Evolutionary conservation across 352 stramenopile genomes (phyloP), one percentile per base, ranked within the genome.

Genomic region (Globisporangium rhizosaccharum): DNA sequence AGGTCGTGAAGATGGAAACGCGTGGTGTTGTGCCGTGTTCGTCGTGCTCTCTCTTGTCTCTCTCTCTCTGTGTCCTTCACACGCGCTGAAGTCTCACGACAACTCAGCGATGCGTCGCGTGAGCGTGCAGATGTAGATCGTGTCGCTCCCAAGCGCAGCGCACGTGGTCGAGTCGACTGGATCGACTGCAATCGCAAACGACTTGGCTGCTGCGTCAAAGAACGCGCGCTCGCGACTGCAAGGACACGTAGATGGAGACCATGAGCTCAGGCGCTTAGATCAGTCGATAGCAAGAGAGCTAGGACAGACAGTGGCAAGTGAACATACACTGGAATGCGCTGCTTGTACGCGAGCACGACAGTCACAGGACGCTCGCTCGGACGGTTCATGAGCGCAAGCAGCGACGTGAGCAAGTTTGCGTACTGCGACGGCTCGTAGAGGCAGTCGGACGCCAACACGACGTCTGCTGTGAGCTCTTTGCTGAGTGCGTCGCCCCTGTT

Each of bases 331-430:
- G 66, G 65, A 30, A 90, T 55, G 7, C 82, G 75, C 51, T 88
- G 82, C 65, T 92, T 92, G 71, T 88, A 92, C 10, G 77, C 79
- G 44, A 92, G 44, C 44, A 49, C 56, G 15, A 82, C 68, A n/a
- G 86, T 66, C 1, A 61, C 39, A 3, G 49, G 28, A 53, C 28
- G 2, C 17, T 28, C 25, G 10, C 53, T 17, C 49, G 18, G 20
- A 51, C 20, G 23, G 36, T 12, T 51, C 11, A 71, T 80, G 15
- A 90, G 53, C 7, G 67, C 62, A 8, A 72, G 25, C n/a, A 92
- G 55, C 14, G 82, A 82, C 18, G 53, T 12, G 3, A 81, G 51
- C 26, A 92, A 57, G 15, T 69, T 59, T 1, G 57, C 58, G 56
- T 82, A 82, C 17, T 71, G 58, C 12, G 48, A 56, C 1, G 70